Evolutionary conservation across 2,329 filamentous ascomycete genomes (phyloP), one percentile per base, ranked within the genome.

Genomic region (Pleochaeta shiraiana): DNA sequence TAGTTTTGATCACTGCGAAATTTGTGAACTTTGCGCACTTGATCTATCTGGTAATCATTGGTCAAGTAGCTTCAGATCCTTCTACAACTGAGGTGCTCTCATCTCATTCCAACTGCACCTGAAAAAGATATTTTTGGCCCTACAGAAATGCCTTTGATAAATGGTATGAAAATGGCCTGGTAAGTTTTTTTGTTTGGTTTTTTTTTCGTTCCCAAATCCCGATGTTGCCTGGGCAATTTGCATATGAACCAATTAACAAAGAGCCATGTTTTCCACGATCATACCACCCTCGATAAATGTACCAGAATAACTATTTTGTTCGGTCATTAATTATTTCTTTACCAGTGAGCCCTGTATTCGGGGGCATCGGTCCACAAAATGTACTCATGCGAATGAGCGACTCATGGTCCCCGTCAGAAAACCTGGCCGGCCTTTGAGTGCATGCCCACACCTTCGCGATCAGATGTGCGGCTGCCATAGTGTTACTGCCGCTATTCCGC

Each of bases 361-460:
- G 70, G 86, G 86, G 65, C 86, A 89, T 74, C 83, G 86, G 70
- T 88, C 86, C 33, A 87, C 85, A 63, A 87, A 86, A 77, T 89
- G 86, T 74, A 84, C 81, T 60, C 86, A 89, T 72, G 79, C 78
- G 66, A 78, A 79, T 67, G 84, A 87, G 69, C 81, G 85, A 65
- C 75, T 87, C 37, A 83, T 88, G 78, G 77, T 87, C 3, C 83
- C 83, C 26, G 86, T 89, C 19, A 81, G 85, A 67, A 88, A 88
- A 70, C 85, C 86, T 19, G 86, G 86, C 21, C 79, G 86, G 62
- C 86, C 85, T 9, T 74, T 88, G 64, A 87, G 84, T 72, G 79
- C 81, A 64, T 88, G 85, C 70, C 84, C 85, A 64, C 85, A 88
- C 69, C 80, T 83, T 6, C 68, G 67, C 65, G 68, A 69, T 50